A percentile compares a stretch with the other conserved stretches of the same genome.
Conservation (phyloP, 257 asterid species). For the Anisodus tanguticus region DNA sequence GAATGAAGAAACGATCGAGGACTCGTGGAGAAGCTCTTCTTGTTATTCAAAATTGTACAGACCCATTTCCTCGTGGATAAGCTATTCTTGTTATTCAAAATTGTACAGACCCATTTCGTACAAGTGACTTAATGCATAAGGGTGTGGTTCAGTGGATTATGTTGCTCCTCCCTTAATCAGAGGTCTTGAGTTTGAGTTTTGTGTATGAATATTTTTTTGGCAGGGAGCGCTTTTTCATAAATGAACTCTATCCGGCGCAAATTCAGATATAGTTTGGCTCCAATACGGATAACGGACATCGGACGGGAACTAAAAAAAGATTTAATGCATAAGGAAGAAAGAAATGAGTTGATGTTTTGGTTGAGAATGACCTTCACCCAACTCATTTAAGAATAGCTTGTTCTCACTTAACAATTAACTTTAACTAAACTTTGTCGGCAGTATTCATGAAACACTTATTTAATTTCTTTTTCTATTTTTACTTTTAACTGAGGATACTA, state of each 20-base stretch:
- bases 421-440: neutral
- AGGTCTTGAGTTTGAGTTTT: no score
- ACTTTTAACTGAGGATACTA: no score
- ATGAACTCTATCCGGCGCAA: no score
- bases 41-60: neutral
- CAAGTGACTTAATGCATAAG: neutral
- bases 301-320: no score
- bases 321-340: neutral
- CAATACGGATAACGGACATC: no score
- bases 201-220: no score
- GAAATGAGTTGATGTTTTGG: neutral
- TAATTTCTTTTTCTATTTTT: neutral
- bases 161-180: no score
- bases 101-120: neutral
- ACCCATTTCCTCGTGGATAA: neutral
- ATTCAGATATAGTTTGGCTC: no score
- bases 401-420: neutral
- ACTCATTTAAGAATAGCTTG: conserved; percentile 13
- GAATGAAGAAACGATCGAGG: neutral
- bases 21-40: neutral
- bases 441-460: neutral
- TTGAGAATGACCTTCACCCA: conserved; percentile 3
- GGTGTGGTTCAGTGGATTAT: no score
- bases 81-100: neutral
- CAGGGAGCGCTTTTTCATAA: no score